Percentiles rank a stretch among this genome's conserved stretches.
Evolutionary conservation across 306 rosid species (phyloP).

Genomic region (Quercus alba): DNA sequence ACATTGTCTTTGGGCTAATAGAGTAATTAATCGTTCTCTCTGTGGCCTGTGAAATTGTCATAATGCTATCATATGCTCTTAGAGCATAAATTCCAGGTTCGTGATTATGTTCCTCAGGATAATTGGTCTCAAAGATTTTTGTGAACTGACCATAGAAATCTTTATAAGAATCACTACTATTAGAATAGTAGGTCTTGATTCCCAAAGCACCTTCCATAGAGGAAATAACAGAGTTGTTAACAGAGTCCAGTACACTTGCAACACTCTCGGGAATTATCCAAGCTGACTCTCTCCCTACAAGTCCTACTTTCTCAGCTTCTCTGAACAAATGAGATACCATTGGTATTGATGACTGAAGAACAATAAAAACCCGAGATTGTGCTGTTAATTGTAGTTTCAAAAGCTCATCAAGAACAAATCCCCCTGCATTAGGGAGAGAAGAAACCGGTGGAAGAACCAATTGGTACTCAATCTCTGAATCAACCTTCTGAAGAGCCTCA

Average conservation of each 20-base stretch:
- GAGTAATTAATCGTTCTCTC: conserved; percentile 20
- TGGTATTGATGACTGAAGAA: conserved; percentile 57
- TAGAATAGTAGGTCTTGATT: conserved; percentile 50
- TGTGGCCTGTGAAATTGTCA: conserved; percentile 42
- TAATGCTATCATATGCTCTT: conserved; percentile 58
- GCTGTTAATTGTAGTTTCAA: conserved; percentile 17
- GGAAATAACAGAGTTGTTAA: conserved; percentile 42
- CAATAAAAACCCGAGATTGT: conserved; percentile 49
- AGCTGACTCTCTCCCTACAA: conserved; percentile 43
- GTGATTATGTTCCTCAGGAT: conserved; percentile 39
- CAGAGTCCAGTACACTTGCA: conserved; percentile 43
- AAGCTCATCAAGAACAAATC: conserved; percentile 41
- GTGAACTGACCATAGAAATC: conserved; percentile 37
- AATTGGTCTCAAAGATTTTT: conserved; percentile 17
- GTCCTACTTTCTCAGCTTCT: conserved; percentile 50
- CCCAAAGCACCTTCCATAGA: conserved; percentile 67
- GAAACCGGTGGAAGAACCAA: conserved; percentile 48
- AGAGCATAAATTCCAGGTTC: conserved; percentile 59
- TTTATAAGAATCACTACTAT: conserved; percentile 26
- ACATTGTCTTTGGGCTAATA: conserved; percentile 7
- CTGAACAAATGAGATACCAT: conserved; percentile 46
- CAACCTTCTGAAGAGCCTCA: conserved; percentile 46
- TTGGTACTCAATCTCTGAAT: conserved; percentile 42
- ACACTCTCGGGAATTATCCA: conserved; percentile 66
- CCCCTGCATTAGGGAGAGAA: conserved; percentile 45